A percentile compares a stretch with the other conserved stretches of the same genome.
Conservation (phyloP, 805 yeast genomes). For the Candida sanyiensis region DNA sequence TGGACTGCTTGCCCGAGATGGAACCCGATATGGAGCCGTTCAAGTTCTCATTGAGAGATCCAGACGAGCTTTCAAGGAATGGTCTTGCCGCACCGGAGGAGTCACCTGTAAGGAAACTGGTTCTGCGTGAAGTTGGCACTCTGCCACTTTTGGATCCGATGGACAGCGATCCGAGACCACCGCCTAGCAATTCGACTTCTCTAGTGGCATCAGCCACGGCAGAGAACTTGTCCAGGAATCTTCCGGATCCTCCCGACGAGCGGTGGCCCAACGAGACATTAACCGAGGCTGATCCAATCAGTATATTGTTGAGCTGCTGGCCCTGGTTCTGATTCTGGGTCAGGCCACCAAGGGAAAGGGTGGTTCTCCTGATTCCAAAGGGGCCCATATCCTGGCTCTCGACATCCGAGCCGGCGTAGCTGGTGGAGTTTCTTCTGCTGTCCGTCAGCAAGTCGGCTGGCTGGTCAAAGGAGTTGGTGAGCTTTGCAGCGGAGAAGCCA, state of each 20-base stretch:
- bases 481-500: conserved; percentile 8
- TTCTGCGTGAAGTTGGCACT: conserved; percentile 42
- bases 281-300: conserved; percentile 57
- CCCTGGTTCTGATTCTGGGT: conserved; percentile 19
- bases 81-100: conserved; percentile 22
- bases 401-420: conserved; percentile 32
- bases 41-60: conserved; percentile 27
- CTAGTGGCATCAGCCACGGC: conserved; percentile 65
- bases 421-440: conserved; percentile 34
- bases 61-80: conserved; percentile 24
- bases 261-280: conserved; percentile 37
- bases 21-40: conserved; percentile 14
- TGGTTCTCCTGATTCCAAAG: conserved; percentile 44
- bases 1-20: conserved; percentile 21
- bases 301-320: conserved; percentile 24
- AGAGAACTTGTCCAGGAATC: conserved; percentile 57
- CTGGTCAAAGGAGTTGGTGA: conserved; percentile 12
- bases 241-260: conserved; percentile 28
- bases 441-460: conserved; percentile 10
- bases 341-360: conserved; percentile 36
- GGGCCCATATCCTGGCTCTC: conserved; percentile 32
- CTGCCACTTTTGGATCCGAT: conserved; percentile 30
- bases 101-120: conserved; percentile 40
- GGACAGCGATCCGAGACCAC: conserved; percentile 37
- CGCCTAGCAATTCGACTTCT: conserved; percentile 48